Conservation (phyloP, 208 protist species). For the Trypanosoma congolense region DNA sequence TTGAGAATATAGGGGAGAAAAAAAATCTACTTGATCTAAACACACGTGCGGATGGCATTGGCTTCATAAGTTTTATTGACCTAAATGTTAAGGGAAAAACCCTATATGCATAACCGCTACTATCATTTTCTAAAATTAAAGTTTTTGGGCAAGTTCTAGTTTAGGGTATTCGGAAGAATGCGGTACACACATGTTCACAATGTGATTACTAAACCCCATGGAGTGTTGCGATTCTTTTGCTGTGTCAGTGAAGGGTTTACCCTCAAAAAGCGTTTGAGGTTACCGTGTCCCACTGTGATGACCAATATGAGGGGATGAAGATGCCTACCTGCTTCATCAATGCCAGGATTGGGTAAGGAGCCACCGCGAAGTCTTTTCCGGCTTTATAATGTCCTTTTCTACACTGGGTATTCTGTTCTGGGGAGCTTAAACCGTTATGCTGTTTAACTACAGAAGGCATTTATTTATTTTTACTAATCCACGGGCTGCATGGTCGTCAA, state of each 20-base stretch:
- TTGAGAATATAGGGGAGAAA: background rate
- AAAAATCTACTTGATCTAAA: too few species aligned
- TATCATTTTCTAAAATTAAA: too few species aligned
- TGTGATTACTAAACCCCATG: slow-evolving; percentile 55
- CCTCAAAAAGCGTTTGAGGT: slow-evolving; percentile 28
- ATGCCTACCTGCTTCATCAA: slow-evolving; percentile 30
- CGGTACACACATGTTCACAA: slow-evolving; percentile 30
- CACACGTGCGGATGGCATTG: too few species aligned
- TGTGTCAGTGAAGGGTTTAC: slow-evolving; percentile 36
- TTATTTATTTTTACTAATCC: too few species aligned
- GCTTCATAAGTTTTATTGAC: too few species aligned
- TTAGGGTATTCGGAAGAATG: too few species aligned
- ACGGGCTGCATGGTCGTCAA: too few species aligned
- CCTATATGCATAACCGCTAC: too few species aligned
- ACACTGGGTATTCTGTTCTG: slow-evolving; percentile 19
- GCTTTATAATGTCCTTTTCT: slow-evolving; percentile 50
- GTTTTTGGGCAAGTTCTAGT: too few species aligned
- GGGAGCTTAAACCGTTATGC: slow-evolving; percentile 14
- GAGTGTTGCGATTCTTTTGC: slow-evolving; percentile 52
- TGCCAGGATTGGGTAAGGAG: slow-evolving; percentile 28
- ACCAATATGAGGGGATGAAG: slow-evolving; percentile 22
- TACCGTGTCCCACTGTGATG: slow-evolving; percentile 25
- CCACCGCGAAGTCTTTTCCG: slow-evolving; percentile 42
- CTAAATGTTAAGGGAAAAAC: too few species aligned
- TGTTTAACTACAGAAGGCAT: too few species aligned